A percentile compares a stretch with the other conserved stretches of the same genome.
These are phyloP conservation scores for Boletus pseudo-olivaceus DNA, from an alignment of 768 basidiomycete genomes.

Conservation along the genomic window DNA sequence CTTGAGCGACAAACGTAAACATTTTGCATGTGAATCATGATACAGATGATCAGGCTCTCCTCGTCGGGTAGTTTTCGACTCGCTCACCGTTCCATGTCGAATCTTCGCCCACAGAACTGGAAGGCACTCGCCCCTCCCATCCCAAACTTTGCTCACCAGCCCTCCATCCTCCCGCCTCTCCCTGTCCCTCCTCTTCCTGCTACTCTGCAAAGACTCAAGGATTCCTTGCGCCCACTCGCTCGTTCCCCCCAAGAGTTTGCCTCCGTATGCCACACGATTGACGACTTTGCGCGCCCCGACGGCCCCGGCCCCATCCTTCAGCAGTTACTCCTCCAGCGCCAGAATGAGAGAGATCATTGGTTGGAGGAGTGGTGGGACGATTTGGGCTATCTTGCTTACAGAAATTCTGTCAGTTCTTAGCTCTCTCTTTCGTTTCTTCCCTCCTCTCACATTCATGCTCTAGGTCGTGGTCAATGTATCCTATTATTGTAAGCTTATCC, in stretches of 20 bases:
- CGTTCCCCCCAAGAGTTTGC: slow-evolving; percentile 57
- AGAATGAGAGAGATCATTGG: slow-evolving; percentile 68
- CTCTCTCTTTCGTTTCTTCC: background rate
- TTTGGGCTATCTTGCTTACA: slow-evolving; percentile 73
- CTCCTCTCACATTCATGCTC: slow-evolving; percentile 15
- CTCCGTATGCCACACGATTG: slow-evolving; percentile 57
- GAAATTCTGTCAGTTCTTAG: slow-evolving; percentile 64
- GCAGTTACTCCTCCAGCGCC: slow-evolving; percentile 52
- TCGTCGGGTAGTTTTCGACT: background rate
- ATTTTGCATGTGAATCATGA: slow-evolving; percentile 12
- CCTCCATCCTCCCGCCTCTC: slow-evolving; percentile 55
- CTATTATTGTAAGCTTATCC: slow-evolving; percentile 73
- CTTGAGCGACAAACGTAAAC: background rate
- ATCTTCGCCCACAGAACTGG: slow-evolving; percentile 55
- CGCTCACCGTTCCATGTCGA: slow-evolving; percentile 19
- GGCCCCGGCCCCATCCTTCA: slow-evolving; percentile 59
- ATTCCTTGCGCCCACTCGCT: slow-evolving; percentile 71
- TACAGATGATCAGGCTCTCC: background rate
- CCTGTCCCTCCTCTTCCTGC: slow-evolving; percentile 69
- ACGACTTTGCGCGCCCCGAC: slow-evolving; percentile 48
- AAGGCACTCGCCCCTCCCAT: slow-evolving; percentile 66
- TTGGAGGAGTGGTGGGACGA: slow-evolving; percentile 96
- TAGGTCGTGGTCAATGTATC: slow-evolving; percentile 87
- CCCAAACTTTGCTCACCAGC: slow-evolving; percentile 64
- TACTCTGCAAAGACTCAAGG: slow-evolving; percentile 67